phyloP scores from a whole-genome alignment of 2,329 filamentous ascomycete species.

The Pseudogymnoascus sp. region DNA sequence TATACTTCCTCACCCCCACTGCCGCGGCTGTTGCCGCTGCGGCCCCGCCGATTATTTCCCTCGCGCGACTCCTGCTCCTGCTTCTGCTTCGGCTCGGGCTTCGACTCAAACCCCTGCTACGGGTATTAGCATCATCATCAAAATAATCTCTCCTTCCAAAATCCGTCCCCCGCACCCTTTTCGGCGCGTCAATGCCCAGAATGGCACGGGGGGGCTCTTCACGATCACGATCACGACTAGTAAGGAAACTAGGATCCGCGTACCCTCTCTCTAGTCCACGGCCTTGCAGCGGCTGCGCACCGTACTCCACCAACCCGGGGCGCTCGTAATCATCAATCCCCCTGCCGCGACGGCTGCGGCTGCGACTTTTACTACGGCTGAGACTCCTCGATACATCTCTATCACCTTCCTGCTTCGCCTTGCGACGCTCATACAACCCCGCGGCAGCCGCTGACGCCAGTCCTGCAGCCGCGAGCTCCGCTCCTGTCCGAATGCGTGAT shows the following conservation, averaged over 20 bases:
- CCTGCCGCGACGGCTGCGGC: conserved; percentile 42
- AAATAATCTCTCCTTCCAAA: conserved; percentile 11
- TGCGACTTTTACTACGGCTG: conserved; percentile 29
- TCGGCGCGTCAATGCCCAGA: conserved; percentile 39
- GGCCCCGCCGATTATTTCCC: conserved; percentile 47
- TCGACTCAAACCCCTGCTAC: conserved; percentile 23
- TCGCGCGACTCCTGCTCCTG: conserved; percentile 42
- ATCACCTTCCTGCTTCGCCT: conserved; percentile 47
- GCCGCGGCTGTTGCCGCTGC: conserved; percentile 51
- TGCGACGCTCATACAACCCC: conserved; percentile 51
- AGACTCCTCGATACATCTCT: conserved; percentile 26
- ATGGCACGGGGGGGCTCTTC: conserved; percentile 33
- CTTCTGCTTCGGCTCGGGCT: conserved; percentile 16
- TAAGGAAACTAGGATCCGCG: neutral
- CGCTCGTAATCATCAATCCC: conserved; percentile 30
- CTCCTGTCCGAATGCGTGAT: conserved; percentile 39
- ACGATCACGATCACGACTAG: neutral
- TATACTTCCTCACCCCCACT: conserved; percentile 53
- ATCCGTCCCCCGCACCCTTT: conserved; percentile 29
- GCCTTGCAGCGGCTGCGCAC: conserved; percentile 46
- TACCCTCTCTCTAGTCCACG: conserved; percentile 19
- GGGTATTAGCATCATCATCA: conserved; percentile 21
- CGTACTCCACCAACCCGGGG: conserved; percentile 54
- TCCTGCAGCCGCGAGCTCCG: conserved; percentile 52
- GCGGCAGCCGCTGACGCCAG: conserved; percentile 52